Evolutionary conservation across 805 yeast genomes (phyloP).

Genomic region (Jamesozyma spencerorum): DNA sequence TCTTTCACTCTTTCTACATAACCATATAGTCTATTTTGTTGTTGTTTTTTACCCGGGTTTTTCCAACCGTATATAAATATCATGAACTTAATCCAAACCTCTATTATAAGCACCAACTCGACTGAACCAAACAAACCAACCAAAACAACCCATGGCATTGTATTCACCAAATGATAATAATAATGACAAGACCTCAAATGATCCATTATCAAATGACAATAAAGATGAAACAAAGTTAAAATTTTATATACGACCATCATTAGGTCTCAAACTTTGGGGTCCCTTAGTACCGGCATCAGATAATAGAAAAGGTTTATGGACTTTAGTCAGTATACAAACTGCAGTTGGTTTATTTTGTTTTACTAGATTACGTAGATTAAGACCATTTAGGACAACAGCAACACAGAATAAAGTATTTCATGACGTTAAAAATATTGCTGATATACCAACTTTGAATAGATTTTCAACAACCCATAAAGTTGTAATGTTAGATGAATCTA

Average conservation of each 20-base stretch:
- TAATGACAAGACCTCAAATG: neutral
- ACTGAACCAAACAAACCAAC: too few relatives aligned
- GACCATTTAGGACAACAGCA: neutral
- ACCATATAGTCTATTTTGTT: too few relatives aligned
- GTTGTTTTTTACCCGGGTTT: neutral
- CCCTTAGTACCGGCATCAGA: conserved; percentile 70
- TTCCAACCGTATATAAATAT: neutral
- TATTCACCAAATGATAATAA: conserved; percentile 8
- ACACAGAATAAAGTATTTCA: neutral
- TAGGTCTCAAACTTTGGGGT: conserved; percentile 57
- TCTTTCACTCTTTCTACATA: too few relatives aligned
- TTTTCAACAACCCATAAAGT: conserved; percentile 26
- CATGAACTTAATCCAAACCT: too few relatives aligned
- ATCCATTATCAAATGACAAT: conserved; percentile 4
- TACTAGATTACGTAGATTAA: conserved; percentile 14
- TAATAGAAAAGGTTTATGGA: conserved; percentile 43
- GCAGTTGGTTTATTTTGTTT: conserved; percentile 35
- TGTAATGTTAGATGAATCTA: neutral
- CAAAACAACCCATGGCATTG: conserved; percentile 24
- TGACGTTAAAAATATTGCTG: conserved; percentile 22
- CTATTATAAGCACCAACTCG: too few relatives aligned
- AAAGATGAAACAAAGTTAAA: conserved; percentile 11
- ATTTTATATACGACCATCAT: conserved; percentile 41
- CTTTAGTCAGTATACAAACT: conserved; percentile 46
- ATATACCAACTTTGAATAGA: conserved; percentile 28